Conservation (phyloP, 2,329 filamentous ascomycete species). For the Cladosporium sp. region DNA sequence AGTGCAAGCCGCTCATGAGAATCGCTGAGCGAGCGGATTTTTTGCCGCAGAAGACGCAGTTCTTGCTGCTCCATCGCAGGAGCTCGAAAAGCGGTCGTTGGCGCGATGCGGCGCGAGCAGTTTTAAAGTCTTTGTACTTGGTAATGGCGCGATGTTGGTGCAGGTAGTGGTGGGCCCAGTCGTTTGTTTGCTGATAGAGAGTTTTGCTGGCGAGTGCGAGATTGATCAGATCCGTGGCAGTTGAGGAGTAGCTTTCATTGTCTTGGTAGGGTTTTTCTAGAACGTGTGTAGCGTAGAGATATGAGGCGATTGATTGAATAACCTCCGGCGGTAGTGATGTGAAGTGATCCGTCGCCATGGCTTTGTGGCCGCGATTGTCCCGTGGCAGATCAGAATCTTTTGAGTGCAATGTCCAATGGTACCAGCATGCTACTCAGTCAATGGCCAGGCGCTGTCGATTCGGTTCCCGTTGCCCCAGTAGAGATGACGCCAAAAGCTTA, state of each 20-base stretch:
- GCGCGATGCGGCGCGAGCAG: constrained; percentile 7
- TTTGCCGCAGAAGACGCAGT: constrained; percentile 32
- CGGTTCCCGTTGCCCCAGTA: too few relatives aligned
- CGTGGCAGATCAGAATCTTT: neutral
- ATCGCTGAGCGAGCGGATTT: constrained; percentile 22
- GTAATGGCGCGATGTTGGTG: constrained; percentile 24
- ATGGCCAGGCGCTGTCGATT: too few relatives aligned
- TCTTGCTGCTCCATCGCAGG: constrained; percentile 20
- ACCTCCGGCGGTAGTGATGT: constrained; percentile 26
- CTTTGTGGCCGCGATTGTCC: neutral
- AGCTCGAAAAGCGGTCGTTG: constrained; percentile 15
- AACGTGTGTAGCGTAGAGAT: constrained; percentile 25
- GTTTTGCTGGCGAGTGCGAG: constrained; percentile 22
- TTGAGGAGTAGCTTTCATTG: neutral
- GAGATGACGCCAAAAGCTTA: too few relatives aligned
- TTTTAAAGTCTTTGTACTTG: constrained; percentile 16
- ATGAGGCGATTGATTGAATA: constrained; percentile 26
- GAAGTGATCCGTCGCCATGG: constrained; percentile 17
- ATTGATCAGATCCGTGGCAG: constrained; percentile 15
- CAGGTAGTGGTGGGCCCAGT: constrained; percentile 27
- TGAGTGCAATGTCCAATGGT: too few relatives aligned
- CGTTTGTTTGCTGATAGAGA: constrained; percentile 23
- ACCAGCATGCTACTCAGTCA: too few relatives aligned
- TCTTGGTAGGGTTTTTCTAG: constrained; percentile 17
- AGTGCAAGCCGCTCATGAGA: constrained; percentile 27